Percentiles rank a stretch among this genome's conserved stretches.
Conservation (phyloP, 495 filamentous ascomycete genomes). For the Rhizodiscina lignyota region DNA sequence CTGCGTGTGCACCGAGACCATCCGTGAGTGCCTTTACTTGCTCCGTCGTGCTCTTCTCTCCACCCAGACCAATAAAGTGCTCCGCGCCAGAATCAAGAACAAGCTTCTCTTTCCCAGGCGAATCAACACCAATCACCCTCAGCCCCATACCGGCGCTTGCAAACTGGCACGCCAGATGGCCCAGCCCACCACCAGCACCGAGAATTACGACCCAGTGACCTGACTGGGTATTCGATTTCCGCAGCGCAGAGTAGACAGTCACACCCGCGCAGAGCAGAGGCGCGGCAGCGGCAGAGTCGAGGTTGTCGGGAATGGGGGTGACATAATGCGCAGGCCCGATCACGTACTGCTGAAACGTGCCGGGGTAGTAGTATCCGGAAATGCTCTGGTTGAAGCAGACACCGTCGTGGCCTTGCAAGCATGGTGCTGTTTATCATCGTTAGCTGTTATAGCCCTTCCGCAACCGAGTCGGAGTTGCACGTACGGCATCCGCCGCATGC, state of each 20-base stretch:
- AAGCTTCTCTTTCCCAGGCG: conserved; percentile 42
- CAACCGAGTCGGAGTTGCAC: conserved; percentile 1
- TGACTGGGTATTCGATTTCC: conserved; percentile 37
- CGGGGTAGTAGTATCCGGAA: conserved; percentile 35
- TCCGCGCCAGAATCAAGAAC: conserved; percentile 46
- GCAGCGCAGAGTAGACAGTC: conserved; percentile 22
- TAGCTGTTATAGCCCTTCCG: too few relatives aligned
- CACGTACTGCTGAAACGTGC: conserved; percentile 62
- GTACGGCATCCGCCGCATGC: conserved; percentile 31
- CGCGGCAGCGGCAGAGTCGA: conserved; percentile 41
- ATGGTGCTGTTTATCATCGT: conserved; percentile 24
- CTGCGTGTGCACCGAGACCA: conserved; percentile 47
- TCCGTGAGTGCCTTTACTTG: conserved; percentile 37
- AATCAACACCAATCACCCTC: conserved; percentile 54
- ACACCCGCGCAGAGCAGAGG: conserved; percentile 34
- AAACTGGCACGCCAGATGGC: conserved; percentile 50
- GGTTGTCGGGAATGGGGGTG: conserved; percentile 47
- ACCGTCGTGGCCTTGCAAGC: conserved; percentile 40
- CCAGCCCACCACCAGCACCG: conserved; percentile 49
- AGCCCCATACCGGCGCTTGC: conserved; percentile 44
- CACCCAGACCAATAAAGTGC: conserved; percentile 49
- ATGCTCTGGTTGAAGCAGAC: conserved; percentile 34
- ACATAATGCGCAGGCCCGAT: conserved; percentile 45
- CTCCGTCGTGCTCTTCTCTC: conserved; percentile 30
- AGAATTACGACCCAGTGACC: conserved; percentile 52